Evolutionary conservation across 345 rosid genomes (phyloP).

Genomic region (Trapa bicornis): DNA sequence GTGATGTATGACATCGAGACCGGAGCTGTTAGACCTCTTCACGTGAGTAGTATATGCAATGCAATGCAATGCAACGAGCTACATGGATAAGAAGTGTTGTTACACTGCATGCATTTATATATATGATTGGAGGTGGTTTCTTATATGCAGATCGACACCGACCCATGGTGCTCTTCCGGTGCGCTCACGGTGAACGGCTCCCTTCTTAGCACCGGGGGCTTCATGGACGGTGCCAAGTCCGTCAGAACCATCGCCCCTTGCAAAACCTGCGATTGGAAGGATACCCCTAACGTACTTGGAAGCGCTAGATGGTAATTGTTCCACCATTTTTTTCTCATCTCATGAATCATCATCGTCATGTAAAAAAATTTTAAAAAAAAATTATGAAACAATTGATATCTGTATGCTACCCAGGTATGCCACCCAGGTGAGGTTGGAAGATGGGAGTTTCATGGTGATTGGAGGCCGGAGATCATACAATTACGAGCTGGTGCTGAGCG

Average conservation of each 20-base stretch:
- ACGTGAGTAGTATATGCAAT: conserved; percentile 15
- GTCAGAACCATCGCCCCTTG: conserved; percentile 39
- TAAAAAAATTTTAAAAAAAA: too few relatives aligned
- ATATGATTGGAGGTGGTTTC: too few relatives aligned
- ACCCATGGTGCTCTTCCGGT: conserved; percentile 98
- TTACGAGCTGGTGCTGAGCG: conserved; percentile 62
- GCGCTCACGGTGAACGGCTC: conserved; percentile 57
- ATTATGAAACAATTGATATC: too few relatives aligned
- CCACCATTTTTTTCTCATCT: neutral
- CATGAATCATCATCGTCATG: too few relatives aligned
- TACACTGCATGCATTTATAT: too few relatives aligned
- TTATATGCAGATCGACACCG: conserved; percentile 36
- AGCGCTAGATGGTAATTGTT: conserved; percentile 48
- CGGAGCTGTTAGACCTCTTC: conserved; percentile 29
- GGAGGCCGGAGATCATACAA: conserved; percentile 67
- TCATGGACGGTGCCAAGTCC: conserved; percentile 45
- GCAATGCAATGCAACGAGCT: neutral
- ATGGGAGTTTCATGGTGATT: conserved; percentile 57
- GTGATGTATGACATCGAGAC: conserved; percentile 39
- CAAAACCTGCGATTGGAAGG: conserved; percentile 43
- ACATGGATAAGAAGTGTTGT: too few relatives aligned
- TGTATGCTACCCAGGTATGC: conserved; percentile 30
- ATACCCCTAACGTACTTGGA: conserved; percentile 56
- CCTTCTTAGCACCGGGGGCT: conserved; percentile 72
- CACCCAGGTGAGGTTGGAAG: conserved; percentile 61